Base-by-base conservation (phyloP, 345 rosid species). In the Fremontodendron californicum region DNA sequence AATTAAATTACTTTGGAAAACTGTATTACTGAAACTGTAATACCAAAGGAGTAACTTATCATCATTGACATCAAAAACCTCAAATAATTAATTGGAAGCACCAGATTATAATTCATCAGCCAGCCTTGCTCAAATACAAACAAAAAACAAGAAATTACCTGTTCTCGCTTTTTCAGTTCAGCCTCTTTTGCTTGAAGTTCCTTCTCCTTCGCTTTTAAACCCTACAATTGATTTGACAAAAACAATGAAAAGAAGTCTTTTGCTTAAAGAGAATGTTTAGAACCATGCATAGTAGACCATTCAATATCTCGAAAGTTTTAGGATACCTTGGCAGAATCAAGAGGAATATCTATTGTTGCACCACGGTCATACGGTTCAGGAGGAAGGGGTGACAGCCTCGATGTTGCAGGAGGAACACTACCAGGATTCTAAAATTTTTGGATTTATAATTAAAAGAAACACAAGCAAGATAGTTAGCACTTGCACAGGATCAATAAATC, bases 131-230 rank as follows among this genome's bases (percentile, higher is more conserved):
- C 27, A 39, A 43, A 52, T 39, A 54, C 35, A 23, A 49, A 64
- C 71, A 80, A 31, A 52, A 29, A 49, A 64, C 13, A 64, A 60
- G 57, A 63, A 77, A 77, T 81, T 57, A 92, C 99, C 97, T 96
- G 95, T 78, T 94, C 98, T 81, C 86, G 90, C 76, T 66, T 92
- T 77, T 85, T 91, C 83, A 96, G 48, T 79, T 94, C 97, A 31
- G 97, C 94, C 87, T 96, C 99, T 82, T 88, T 96, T 68, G 93
- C 95, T 67, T 88, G 97, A 74, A 96, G 99, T 79, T 92, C 95
- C 93, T 84, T 92, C 88, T 96, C 98, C 88, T 85, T 94, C n/a
- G 90, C 85, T 82, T 88, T 91, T 23, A 94, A 78, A 85, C 92
- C 97, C 99, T 96, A 81, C 23, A 80, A 63, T 81, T 61, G 66